phyloP scores from a whole-genome alignment of 768 basidiomycete species.

The Calocybe indica region DNA sequence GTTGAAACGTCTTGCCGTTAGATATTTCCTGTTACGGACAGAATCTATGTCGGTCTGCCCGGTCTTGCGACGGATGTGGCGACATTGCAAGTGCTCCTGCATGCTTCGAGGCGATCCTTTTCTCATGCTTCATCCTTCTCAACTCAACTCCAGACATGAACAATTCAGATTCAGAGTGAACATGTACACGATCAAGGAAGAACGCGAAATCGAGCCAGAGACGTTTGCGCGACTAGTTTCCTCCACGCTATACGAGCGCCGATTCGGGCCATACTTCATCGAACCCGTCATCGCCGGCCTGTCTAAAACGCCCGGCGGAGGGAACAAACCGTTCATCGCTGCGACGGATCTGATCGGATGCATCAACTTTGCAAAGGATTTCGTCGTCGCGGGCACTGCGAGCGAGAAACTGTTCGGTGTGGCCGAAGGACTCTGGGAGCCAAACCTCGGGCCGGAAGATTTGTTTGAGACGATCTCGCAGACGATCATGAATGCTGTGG shows the following conservation, averaged over 20 bases:
- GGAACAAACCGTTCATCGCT: slow-evolving; percentile 87
- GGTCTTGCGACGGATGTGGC: slow-evolving; percentile 92
- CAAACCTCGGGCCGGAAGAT: slow-evolving; percentile 92
- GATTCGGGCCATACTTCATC: slow-evolving; percentile 95
- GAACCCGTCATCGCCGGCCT: slow-evolving; percentile 96
- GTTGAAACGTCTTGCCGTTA: slow-evolving; percentile 26
- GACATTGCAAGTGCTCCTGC: slow-evolving; percentile 60
- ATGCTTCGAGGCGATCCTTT: slow-evolving; percentile 2
- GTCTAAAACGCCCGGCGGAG: slow-evolving; percentile 64
- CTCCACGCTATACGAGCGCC: slow-evolving; percentile 90
- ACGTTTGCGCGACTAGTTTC: slow-evolving; percentile 95
- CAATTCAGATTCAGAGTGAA: slow-evolving; percentile 91
- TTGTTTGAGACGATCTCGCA: slow-evolving; percentile 98
- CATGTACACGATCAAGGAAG: slow-evolving; percentile 99
- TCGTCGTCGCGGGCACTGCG: slow-evolving; percentile 93
- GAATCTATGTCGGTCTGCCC: slow-evolving; percentile 85
- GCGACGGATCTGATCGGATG: slow-evolving; percentile 93
- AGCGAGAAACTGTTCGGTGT: slow-evolving; percentile 92
- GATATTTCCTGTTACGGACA: slow-evolving; percentile 94
- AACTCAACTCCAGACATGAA: slow-evolving; percentile 57
- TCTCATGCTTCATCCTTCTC: slow-evolving; percentile 5
- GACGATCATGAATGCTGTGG: slow-evolving; percentile 89
- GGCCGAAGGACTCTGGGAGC: slow-evolving; percentile 98
- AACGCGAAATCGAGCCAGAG: slow-evolving; percentile 92
- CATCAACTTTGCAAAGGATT: slow-evolving; percentile 92